These are phyloP conservation scores for Phyllostachys edulis DNA, from an alignment of 176 grass and related monocot species.

Conservation along the genomic window DNA sequence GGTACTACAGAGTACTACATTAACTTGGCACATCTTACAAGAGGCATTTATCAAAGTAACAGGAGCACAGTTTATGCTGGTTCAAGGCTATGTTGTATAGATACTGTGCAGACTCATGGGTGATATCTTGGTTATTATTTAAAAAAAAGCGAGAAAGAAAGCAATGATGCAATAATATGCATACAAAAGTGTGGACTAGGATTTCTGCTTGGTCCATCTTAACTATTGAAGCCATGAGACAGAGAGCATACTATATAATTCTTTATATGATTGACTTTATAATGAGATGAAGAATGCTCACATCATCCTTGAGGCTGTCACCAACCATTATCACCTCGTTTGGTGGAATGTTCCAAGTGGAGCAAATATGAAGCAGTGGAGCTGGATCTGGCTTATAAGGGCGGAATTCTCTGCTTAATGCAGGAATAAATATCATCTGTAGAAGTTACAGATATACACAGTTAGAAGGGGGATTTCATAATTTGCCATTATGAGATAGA, in stretches of 20 bases:
- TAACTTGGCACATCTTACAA: neutral
- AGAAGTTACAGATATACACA: neutral
- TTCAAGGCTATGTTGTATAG: neutral
- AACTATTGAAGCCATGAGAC: neutral
- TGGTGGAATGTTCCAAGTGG: constrained; percentile 75
- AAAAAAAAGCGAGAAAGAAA: neutral
- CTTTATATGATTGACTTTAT: neutral
- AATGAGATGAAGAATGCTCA: constrained; percentile 44
- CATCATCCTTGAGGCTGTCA: constrained; percentile 93
- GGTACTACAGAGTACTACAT: neutral
- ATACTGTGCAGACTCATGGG: neutral
- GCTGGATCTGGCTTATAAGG: constrained; percentile 94
- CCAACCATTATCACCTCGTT: constrained; percentile 90
- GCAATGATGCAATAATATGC: neutral
- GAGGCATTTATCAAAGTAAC: neutral
- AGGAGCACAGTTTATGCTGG: neutral
- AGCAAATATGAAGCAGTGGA: constrained; percentile 88
- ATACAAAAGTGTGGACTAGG: neutral
- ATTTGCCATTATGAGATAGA: too few relatives aligned
- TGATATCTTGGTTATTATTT: neutral
- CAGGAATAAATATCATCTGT: constrained; percentile 69
- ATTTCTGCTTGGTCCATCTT: neutral
- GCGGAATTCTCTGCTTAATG: constrained; percentile 90
- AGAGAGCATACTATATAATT: neutral
- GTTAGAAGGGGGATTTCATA: too few relatives aligned